Base-by-base conservation (phyloP, 1,139 yeast species). In the Cylindricascospora bacillispora region DNA sequence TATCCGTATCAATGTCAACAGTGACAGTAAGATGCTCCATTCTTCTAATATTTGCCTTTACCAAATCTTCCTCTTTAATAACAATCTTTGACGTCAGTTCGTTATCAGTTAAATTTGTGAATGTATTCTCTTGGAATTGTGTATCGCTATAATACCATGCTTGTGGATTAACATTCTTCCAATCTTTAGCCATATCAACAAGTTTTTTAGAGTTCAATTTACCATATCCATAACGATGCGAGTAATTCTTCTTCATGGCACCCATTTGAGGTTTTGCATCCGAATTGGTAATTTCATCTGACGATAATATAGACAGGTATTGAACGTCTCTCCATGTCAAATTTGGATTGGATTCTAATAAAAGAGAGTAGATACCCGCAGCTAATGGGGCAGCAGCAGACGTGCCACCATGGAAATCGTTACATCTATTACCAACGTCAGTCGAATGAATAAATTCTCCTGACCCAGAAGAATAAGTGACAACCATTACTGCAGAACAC, bases 361-460 rank as follows among this genome's bases (percentile, higher is more conserved):
- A 82, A 33, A 92, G 62, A 0, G 97, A 71, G 52, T 80, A 83
- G 1, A 92, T 68, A 13, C 98, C 98, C 0, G 97, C 95, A 0
- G 97, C 98, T 33, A 92, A 65, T 0, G 99, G 99, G 0, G 98
- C 98, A 12, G 98, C 97, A 1, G 98, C 98, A 12, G 97, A 86
- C 0, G 99, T 92, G 14, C 99, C 99, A 6, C 97, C 95, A 56
- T 92, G 98, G 18, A 46, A 53, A 22, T 66, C 65, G 2, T 92
- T 61, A 54, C 99, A 92, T 40, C 58, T 55, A n/a, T 67, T 67
- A 29, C 73, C 67, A 32, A 83, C 69, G 54, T 89, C 97, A 2
- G 97, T 82, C 5, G 98, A 82, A 49, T 81, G 92, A 35, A 92
- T 89, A 49, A 73, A 81, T 49, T 83, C 94, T 17, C 82, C 82